Evolutionary conservation across 257 asterid species (phyloP), one percentile per base, ranked within the genome.

Genomic region (Solanum neorickii): DNA sequence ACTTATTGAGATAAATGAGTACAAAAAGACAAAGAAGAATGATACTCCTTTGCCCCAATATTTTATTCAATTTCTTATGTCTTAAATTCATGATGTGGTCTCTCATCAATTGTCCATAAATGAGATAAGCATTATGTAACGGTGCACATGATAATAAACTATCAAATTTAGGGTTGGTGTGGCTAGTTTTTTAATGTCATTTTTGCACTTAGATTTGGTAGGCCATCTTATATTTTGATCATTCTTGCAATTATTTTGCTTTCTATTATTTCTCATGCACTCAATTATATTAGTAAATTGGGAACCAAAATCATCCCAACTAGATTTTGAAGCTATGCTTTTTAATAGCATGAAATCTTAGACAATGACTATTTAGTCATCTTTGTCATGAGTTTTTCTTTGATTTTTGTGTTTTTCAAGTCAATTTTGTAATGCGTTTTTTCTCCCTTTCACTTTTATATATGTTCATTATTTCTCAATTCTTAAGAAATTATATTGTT

Each of bases 271-370:
- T 82, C 72, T 80, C 68, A 76, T 20, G 35, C 73, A n/a, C 87
- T 85, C 42, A 88, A 56, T 69, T 47, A 73, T 86, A 59, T 49
- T 60, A 29, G 70, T 62, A 44, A 89, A 86, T 60, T 88, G 88
- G 87, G 89, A 88, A 90, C 91, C 89, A 89, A 77, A 92, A 93
- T 94, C 90, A 95, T 93, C 89, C 90, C 23, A 83, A 86, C 88
- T 88, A 94, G 98, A 96, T 96, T 89, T 90, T 91, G 78, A 86
- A 90, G 96, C 88, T 73, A 83, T 83, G 90, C 98, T 94, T 96
- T 96, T 94, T 69, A 90, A 70, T 74, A 88, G 89, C 96, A 96
- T 90, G 93, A 83, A 70, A 93, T 94, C 90, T 83, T 35, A 68
- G 76, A 88, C 85, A 46, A 74, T 91, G 92, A 91, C 89, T 86